Evolutionary conservation across 2,329 filamentous ascomycete species (phyloP).

Genomic region (Pseudohalonectria lignicola): DNA sequence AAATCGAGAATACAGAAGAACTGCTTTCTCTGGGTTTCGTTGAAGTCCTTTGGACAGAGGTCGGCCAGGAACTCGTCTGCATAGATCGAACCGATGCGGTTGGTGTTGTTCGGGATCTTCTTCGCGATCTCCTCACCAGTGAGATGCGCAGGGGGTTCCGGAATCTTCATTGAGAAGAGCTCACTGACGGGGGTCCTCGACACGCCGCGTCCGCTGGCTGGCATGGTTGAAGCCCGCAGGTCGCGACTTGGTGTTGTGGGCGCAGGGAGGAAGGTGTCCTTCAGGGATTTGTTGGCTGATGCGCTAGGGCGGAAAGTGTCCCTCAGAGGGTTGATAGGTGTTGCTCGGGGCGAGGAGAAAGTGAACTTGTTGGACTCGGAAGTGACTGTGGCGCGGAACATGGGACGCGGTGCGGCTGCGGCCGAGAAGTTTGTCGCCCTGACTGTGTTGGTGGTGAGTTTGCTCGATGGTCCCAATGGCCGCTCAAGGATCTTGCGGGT

Average conservation of each 20-base stretch:
- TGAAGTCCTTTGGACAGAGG: constrained; percentile 44
- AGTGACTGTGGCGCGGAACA: constrained; percentile 18
- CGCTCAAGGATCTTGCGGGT: constrained; percentile 22
- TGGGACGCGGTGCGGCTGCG: constrained; percentile 18
- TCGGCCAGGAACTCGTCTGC: constrained; percentile 48
- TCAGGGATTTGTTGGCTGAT: too few species aligned
- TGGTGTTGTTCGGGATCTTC: constrained; percentile 40
- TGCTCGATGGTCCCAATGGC: constrained; percentile 19
- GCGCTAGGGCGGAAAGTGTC: too few species aligned
- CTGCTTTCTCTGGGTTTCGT: constrained; percentile 48
- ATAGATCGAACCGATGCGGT: constrained; percentile 42
- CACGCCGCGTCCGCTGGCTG: constrained; percentile 37
- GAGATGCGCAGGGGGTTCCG: constrained; percentile 43
- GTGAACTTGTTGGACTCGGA: constrained; percentile 15
- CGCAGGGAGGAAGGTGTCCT: constrained; percentile 32
- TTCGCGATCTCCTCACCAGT: constrained; percentile 43
- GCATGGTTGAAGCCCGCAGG: constrained; percentile 31
- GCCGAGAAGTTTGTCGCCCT: constrained; percentile 17
- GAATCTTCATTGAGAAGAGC: constrained; percentile 47
- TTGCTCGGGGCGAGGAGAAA: constrained; percentile 32
- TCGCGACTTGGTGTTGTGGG: constrained; percentile 29
- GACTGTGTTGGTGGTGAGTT: constrained; percentile 10
- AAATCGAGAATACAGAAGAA: constrained; percentile 54
- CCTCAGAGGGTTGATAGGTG: constrained; percentile 32
- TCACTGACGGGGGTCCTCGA: constrained; percentile 36